These are phyloP conservation scores for Salvia hispanica DNA, from an alignment of 257 asterid species.

Conservation along the genomic window DNA sequence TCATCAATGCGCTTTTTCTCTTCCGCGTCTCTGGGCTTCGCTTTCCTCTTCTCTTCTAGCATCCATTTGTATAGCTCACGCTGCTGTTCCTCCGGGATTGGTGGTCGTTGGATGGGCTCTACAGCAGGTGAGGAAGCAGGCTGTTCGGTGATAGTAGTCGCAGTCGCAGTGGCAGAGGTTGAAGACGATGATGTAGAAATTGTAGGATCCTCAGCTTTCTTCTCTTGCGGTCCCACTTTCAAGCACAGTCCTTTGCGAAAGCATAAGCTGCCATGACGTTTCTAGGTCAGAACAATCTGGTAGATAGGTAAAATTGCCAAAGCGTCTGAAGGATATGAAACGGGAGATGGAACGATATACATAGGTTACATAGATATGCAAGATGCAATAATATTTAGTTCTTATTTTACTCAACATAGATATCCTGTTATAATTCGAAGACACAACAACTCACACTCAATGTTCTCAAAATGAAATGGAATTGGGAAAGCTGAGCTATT, in stretches of 20 bases:
- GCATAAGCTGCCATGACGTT: constrained; percentile 57
- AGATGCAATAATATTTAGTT: not conserved
- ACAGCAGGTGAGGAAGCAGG: constrained; percentile 33
- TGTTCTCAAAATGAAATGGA: not conserved
- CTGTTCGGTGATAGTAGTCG: constrained; percentile 34
- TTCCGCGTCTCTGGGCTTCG: constrained; percentile 62
- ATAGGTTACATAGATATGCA: not conserved
- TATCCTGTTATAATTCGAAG: not conserved
- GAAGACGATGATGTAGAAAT: constrained; percentile 39
- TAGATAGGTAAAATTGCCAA: not conserved
- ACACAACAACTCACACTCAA: not conserved
- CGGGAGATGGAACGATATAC: constrained; percentile 5
- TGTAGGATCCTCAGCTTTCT: constrained; percentile 37
- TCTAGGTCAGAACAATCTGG: constrained; percentile 11
- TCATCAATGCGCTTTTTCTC: constrained; percentile 84
- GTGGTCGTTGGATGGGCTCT: constrained; percentile 50
- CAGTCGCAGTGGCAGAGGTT: constrained; percentile 23
- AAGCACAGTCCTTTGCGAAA: constrained; percentile 55
- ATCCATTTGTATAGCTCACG: constrained; percentile 80
- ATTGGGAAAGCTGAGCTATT: not conserved
- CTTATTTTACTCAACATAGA: not conserved
- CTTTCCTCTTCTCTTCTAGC: constrained; percentile 80
- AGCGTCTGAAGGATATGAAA: not conserved
- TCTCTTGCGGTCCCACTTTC: constrained; percentile 45
- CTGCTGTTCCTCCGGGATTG: constrained; percentile 70